A percentile compares a stretch with the other conserved stretches of the same genome.
These are phyloP conservation scores for Neonectria neomacrospora DNA, from an alignment of 2,329 filamentous ascomycete genomes.

Conservation along the genomic window DNA sequence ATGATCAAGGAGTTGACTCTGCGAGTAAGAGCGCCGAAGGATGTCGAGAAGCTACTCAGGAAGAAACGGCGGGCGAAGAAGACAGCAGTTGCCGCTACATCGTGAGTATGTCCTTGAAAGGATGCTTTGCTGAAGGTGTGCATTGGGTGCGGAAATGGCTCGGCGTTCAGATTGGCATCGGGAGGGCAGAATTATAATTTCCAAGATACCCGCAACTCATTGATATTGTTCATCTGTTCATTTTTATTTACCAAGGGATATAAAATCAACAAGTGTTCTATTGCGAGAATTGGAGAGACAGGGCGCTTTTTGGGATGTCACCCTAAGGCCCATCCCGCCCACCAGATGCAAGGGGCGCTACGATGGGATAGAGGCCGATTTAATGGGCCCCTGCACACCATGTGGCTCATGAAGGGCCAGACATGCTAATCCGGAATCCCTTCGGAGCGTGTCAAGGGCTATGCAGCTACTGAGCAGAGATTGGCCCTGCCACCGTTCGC, in stretches of 20 bases:
- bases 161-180: constrained; percentile 17
- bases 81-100: constrained; percentile 26
- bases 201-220: constrained; percentile 17
- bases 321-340: constrained; percentile 5
- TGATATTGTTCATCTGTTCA: neutral
- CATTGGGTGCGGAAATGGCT: constrained; percentile 16
- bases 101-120: constrained; percentile 10
- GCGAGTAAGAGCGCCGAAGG: constrained; percentile 74
- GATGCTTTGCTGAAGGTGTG: constrained; percentile 18
- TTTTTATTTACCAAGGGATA: neutral
- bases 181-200: neutral
- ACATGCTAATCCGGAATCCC: neutral
- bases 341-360: constrained; percentile 24
- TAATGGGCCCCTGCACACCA: neutral
- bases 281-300: neutral
- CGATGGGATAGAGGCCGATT: neutral
- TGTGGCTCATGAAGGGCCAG: neutral
- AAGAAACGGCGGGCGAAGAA: constrained; percentile 51
- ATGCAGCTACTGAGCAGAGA: neutral
- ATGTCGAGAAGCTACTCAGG: constrained; percentile 76
- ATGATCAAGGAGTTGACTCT: constrained; percentile 87
- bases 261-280: neutral
- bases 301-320: constrained; percentile 12
- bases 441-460: neutral
- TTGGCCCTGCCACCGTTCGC: neutral